Percentiles rank a stretch among this genome's conserved stretches.
Evolutionary conservation across 108 stramenopile species (phyloP).

Genomic region (Nitzschia sp.): DNA sequence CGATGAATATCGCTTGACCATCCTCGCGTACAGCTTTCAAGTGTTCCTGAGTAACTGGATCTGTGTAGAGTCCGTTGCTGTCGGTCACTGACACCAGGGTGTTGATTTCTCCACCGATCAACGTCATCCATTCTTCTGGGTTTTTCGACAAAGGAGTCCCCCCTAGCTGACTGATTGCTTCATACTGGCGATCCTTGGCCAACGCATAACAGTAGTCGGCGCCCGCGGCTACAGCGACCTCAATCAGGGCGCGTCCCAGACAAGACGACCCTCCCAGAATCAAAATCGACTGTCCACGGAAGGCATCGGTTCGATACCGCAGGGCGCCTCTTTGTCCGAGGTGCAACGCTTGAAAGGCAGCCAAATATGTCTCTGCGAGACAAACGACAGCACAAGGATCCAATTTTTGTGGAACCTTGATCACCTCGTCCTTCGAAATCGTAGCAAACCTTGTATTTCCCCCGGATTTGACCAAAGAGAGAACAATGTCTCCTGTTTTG

Average conservation of each 20-base stretch:
- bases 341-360: conserved; percentile 72
- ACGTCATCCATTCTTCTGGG: conserved; percentile 57
- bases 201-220: conserved; percentile 60
- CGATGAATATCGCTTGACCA: conserved; percentile 40
- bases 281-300: conserved; percentile 65
- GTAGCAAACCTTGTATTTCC: conserved; percentile 66
- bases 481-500: conserved; percentile 56
- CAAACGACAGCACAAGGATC: conserved; percentile 53
- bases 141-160: conserved; percentile 49
- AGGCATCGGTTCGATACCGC: conserved; percentile 38
- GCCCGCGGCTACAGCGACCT: conserved; percentile 57
- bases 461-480: conserved; percentile 43
- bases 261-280: conserved; percentile 62
- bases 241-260: conserved; percentile 64
- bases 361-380: conserved; percentile 73
- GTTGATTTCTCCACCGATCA: conserved; percentile 50
- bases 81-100: conserved; percentile 43
- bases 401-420: conserved; percentile 50
- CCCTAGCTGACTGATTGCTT: conserved; percentile 38
- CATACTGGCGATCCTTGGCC: conserved; percentile 40
- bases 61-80: conserved; percentile 14
- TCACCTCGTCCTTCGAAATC: conserved; percentile 38
- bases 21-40: conserved; percentile 33
- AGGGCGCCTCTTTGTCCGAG: conserved; percentile 38
- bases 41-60: conserved; percentile 35